Evolutionary conservation across 2,329 filamentous ascomycete species (phyloP).

Genomic region (Alternaria triticimaculans): DNA sequence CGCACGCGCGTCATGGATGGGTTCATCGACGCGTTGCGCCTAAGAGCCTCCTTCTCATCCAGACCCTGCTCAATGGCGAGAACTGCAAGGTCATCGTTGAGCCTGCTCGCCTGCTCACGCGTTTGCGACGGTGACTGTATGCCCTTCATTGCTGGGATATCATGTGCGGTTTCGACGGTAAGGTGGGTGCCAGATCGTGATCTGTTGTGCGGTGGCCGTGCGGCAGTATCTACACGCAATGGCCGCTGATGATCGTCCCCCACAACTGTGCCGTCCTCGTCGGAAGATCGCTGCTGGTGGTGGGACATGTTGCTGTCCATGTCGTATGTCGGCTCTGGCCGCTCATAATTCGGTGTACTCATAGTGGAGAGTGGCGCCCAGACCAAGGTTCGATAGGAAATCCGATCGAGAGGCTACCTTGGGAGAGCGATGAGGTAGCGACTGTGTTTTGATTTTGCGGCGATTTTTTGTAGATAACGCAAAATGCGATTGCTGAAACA

Average conservation of each 20-base stretch:
- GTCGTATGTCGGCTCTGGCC: conserved; percentile 46
- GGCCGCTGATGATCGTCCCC: conserved; percentile 42
- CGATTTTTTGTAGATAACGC: not conserved
- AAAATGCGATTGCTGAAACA: not conserved
- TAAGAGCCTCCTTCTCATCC: conserved; percentile 51
- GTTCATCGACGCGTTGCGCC: conserved; percentile 43
- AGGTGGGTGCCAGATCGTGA: conserved; percentile 53
- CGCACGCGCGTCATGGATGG: conserved; percentile 60
- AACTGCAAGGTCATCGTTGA: conserved; percentile 71
- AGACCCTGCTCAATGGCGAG: conserved; percentile 69
- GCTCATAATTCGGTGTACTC: conserved; percentile 45
- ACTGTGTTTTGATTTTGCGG: not conserved
- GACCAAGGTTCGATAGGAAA: not conserved
- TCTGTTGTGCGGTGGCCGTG: conserved; percentile 16
- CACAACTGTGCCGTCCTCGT: conserved; percentile 49
- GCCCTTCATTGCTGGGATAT: conserved; percentile 31
- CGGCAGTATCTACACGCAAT: conserved; percentile 17
- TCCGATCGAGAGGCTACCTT: not conserved
- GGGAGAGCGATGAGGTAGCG: not conserved
- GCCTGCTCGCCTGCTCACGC: conserved; percentile 65
- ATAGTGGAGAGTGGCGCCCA: conserved; percentile 29
- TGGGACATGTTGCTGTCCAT: conserved; percentile 37
- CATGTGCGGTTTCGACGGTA: conserved; percentile 56
- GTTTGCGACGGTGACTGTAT: conserved; percentile 61
- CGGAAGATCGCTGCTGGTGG: conserved; percentile 44